Evolutionary conservation across 2,329 filamentous ascomycete species (phyloP), one percentile per base, ranked within the genome.

Genomic region (Colletotrichum liaoningense): DNA sequence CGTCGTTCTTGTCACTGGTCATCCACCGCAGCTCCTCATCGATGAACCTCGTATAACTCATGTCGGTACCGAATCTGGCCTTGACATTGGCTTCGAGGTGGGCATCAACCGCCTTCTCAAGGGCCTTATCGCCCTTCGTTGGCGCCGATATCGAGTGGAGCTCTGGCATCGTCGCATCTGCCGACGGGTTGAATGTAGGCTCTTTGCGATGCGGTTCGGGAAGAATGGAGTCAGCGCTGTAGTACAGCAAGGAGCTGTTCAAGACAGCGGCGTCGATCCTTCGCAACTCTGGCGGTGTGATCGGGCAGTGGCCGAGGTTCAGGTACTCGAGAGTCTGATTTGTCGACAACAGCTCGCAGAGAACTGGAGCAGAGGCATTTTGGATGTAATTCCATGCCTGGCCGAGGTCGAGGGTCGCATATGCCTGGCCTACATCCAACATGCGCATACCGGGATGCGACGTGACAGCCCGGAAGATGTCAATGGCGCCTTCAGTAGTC

Each of bases 361-460:
- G 78, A 26, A 81, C 75, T 2, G 78, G 72, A 3, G 83, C 78
- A 22, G 80, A 79, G 5, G 55, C 79, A 70, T 86, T 84, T 33
- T 84, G 82, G 55, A 88, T 79, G 78, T 82, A 88, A 72, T 88
- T 88, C 79, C 85, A 88, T 33, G 84, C 84, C 76, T 83, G 81
- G 35, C 79, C 79, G 1, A 86, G 82, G 71, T 88, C 86, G 35
- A 83, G 76, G 12, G 86, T 88, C n/a, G 83, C 82, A 76, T 83
- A 87, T 24, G 82, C 83, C 76, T 88, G 86, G 19, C 85, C 84
- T 5, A 88, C 72, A 73, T 87, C 85, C 12, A 88, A 76, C 24
- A 78, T 79, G 14, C 79, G 79, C 24, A 88, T 77, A 38, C 76
- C 74, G 9, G 81, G 77, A 75, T 86, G 81, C 22, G 77, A 74